phyloP scores from a whole-genome alignment of 768 basidiomycete genomes.

The Termitomyces sp. region DNA sequence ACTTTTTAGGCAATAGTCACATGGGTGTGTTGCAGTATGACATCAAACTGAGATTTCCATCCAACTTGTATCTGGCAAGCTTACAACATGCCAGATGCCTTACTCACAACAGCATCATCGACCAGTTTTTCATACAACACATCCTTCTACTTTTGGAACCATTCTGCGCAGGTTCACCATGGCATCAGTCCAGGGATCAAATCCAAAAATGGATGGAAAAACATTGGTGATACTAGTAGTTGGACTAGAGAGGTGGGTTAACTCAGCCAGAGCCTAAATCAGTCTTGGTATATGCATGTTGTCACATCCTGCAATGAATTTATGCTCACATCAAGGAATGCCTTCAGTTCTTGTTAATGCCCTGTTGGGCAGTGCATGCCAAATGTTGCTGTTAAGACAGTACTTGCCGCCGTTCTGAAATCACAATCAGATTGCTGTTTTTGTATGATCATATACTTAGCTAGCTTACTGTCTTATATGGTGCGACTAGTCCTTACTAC shows the following conservation, averaged over 20 bases:
- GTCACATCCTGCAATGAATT: too few species aligned
- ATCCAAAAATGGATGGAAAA: neutral
- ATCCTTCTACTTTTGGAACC: neutral
- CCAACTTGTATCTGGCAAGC: too few species aligned
- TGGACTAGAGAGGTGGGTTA: neutral
- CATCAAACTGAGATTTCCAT: too few species aligned
- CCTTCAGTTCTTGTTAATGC: neutral
- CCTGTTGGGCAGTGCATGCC: neutral
- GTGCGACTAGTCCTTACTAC: neutral
- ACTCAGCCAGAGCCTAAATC: neutral
- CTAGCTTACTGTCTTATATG: neutral
- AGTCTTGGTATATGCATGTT: neutral
- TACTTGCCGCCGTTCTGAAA: neutral
- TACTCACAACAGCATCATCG: neutral
- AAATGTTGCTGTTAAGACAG: neutral
- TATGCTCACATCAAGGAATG: neutral
- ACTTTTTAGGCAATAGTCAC: too few species aligned
- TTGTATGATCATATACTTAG: too few species aligned
- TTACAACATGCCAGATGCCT: neutral
- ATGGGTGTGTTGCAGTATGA: too few species aligned
- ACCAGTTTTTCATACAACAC: neutral
- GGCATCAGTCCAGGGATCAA: neutral
- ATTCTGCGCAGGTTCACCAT: neutral
- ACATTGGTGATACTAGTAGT: neutral
- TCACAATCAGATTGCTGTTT: too few species aligned